Percentiles rank a stretch among this genome's conserved stretches.
phyloP scores from a whole-genome alignment of 1,139 yeast genomes.

The Saccharomyces hybrid region DNA sequence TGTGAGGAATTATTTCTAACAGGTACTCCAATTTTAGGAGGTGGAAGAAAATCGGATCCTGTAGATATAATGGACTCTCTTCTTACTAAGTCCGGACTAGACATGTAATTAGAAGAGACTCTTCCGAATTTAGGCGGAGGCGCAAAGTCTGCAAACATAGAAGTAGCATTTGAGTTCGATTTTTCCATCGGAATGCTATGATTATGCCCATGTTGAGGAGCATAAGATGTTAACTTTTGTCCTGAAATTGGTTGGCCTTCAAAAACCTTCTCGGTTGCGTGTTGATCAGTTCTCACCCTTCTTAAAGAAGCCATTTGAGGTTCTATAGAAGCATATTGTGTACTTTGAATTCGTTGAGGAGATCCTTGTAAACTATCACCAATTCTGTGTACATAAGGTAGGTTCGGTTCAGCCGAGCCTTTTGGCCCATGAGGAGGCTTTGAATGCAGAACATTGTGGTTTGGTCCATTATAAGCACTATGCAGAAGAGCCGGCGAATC shows the following conservation, averaged over 20 bases:
- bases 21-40: constrained; percentile 1
- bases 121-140: constrained; percentile 7
- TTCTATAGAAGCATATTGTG: not conserved
- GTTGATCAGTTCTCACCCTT: constrained; percentile 12
- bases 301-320: constrained; percentile 5
- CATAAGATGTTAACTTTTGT: not conserved
- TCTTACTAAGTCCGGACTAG: constrained; percentile 12
- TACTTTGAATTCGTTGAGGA: constrained; percentile 9
- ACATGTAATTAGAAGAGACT: constrained; percentile 7
- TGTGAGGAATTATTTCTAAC: not conserved
- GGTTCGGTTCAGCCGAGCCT: not conserved
- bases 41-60: constrained; percentile 4
- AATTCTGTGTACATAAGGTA: constrained; percentile 5
- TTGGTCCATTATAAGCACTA: constrained; percentile 5
- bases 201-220: constrained; percentile 1
- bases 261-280: not conserved
- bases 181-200: constrained; percentile 1
- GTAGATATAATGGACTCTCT: not conserved
- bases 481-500: constrained; percentile 4
- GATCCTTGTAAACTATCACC: constrained; percentile 14
- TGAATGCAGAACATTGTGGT: not conserved
- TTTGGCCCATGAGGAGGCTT: not conserved
- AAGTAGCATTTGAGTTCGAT: not conserved
- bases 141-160: constrained; percentile 3
- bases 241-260: not conserved